Conservation (phyloP, 345 rosid genomes). For the Turritis glabra region DNA sequence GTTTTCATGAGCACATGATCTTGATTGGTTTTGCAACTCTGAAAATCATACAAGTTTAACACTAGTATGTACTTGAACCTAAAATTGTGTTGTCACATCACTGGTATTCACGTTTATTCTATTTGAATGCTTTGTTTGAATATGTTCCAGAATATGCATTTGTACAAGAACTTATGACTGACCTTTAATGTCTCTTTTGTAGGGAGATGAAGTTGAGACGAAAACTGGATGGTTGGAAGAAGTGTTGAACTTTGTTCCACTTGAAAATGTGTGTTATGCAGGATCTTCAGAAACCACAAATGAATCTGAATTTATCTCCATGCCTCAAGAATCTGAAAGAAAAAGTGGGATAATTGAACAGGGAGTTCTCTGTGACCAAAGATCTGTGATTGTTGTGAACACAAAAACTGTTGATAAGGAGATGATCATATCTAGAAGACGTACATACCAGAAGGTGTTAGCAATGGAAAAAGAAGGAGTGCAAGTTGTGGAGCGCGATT, state of each 20-base stretch:
- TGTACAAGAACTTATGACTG: conserved; percentile 10
- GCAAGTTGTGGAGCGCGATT: conserved; percentile 89
- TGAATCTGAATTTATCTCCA: conserved; percentile 38
- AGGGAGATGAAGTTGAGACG: conserved; percentile 46
- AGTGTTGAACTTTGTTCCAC: conserved; percentile 48
- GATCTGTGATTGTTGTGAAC: conserved; percentile 62
- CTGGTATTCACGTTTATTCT: background rate
- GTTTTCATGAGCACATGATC: conserved; percentile 16
- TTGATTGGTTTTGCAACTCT: conserved; percentile 13
- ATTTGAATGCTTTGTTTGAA: background rate
- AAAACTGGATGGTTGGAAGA: conserved; percentile 43
- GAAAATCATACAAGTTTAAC: background rate
- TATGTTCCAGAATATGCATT: background rate
- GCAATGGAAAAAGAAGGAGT: conserved; percentile 81
- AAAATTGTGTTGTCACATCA: background rate
- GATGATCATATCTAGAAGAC: conserved; percentile 86
- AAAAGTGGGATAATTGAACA: conserved; percentile 44
- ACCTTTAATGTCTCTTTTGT: conserved; percentile 18
- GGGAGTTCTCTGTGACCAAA: conserved; percentile 40
- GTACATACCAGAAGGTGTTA: conserved; percentile 76
- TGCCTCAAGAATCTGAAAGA: conserved; percentile 42
- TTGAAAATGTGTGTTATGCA: conserved; percentile 35
- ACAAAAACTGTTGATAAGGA: conserved; percentile 72
- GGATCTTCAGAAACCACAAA: conserved; percentile 43
- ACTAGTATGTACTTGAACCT: conserved; percentile 13